Evolutionary conservation across 2,329 filamentous ascomycete species (phyloP).

Genomic region (Penicillium corylophilum): DNA sequence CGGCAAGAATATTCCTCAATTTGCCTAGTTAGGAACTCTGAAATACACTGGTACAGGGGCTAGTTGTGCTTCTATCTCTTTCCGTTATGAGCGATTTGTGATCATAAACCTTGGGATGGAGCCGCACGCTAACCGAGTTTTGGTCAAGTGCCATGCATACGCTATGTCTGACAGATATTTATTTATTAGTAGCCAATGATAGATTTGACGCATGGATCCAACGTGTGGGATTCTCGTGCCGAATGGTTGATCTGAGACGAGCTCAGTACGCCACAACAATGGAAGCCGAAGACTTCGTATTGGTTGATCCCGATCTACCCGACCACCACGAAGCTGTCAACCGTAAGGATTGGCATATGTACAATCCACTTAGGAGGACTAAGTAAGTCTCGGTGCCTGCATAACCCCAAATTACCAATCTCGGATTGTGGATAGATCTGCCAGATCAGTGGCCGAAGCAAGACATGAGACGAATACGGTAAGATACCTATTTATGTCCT

Average conservation of each 20-base stretch:
- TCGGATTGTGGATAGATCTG: neutral
- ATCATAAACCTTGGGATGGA: neutral
- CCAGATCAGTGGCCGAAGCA: neutral
- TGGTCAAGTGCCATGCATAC: neutral
- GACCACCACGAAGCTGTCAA: neutral
- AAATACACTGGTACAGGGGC: neutral
- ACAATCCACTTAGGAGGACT: neutral
- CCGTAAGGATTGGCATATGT: neutral
- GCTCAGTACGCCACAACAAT: neutral
- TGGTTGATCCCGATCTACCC: neutral
- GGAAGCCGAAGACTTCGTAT: neutral
- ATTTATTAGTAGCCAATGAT: neutral
- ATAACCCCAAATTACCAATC: neutral
- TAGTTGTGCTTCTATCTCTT: neutral
- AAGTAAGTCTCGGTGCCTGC: neutral
- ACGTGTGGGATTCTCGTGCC: neutral
- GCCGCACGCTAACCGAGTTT: neutral
- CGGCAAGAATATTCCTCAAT: neutral
- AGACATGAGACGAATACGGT: neutral
- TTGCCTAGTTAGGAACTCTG: neutral
- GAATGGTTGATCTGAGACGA: neutral
- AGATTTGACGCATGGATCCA: neutral
- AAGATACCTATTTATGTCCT: neutral
- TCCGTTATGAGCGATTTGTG: neutral
- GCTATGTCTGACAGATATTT: no score